Evolutionary conservation across 2,329 filamentous ascomycete genomes (phyloP).

Genomic region (Nothophaeocryptopus gaeumannii): DNA sequence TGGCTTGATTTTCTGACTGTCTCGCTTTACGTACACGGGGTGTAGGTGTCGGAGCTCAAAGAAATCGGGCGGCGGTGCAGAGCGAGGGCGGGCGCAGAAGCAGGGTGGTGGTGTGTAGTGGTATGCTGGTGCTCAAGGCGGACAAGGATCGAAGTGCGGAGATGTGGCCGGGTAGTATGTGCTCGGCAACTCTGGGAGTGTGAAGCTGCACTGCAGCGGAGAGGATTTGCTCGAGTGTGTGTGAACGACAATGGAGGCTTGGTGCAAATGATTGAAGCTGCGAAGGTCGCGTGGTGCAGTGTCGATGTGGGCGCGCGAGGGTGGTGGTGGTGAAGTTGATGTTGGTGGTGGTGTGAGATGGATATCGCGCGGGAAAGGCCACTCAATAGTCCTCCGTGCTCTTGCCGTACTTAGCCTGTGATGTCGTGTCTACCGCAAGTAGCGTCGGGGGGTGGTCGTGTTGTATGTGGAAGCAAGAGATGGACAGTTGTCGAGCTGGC

Average conservation of each 20-base stretch:
- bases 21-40: slow-evolving; percentile 22
- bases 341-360: slow-evolving; percentile 10
- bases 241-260: no score
- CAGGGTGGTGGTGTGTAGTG: slow-evolving; percentile 7
- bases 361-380: neutral
- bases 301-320: slow-evolving; percentile 11
- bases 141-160: no score
- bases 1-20: slow-evolving; percentile 22
- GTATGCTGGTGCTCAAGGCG: neutral
- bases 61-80: slow-evolving; percentile 10
- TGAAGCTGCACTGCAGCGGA: no score
- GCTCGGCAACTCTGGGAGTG: no score
- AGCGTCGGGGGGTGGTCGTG: neutral
- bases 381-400: slow-evolving; percentile 6
- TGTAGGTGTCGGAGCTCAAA: slow-evolving; percentile 10
- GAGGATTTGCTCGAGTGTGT: no score
- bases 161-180: no score
- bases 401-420: slow-evolving; percentile 20
- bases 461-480: slow-evolving; percentile 1
- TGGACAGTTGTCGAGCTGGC: slow-evolving; percentile 4
- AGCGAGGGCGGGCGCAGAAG: slow-evolving; percentile 1
- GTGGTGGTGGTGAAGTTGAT: slow-evolving; percentile 12
- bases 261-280: no score
- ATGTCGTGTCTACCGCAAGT: slow-evolving; percentile 2
- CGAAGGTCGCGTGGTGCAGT: slow-evolving; percentile 1